Evolutionary conservation across 2,329 filamentous ascomycete species (phyloP).

Genomic region (Pseudocercospora cruenta): DNA sequence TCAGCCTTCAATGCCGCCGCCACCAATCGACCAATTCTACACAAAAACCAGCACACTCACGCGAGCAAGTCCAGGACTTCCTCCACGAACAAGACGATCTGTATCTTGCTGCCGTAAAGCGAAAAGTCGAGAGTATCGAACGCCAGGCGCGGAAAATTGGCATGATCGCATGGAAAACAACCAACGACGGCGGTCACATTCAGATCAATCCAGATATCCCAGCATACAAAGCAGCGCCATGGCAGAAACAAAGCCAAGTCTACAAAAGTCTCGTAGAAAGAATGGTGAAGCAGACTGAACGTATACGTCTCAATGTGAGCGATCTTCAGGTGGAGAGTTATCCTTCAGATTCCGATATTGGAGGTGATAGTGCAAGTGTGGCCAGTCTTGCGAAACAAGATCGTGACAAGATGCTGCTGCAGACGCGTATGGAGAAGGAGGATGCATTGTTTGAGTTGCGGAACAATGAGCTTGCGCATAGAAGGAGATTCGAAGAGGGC

Average conservation of each 20-base stretch:
- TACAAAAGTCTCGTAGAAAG: neutral
- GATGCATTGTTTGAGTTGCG: neutral
- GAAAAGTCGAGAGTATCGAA: conserved; percentile 1
- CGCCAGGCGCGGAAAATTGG: neutral
- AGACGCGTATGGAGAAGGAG: neutral
- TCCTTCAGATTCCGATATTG: neutral
- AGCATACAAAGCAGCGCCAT: conserved; percentile 9
- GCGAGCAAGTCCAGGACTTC: neutral
- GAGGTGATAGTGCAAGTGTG: neutral
- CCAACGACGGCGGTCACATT: neutral
- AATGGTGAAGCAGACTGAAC: neutral
- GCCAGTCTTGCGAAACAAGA: neutral
- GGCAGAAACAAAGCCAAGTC: conserved; percentile 1
- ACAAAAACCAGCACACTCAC: conserved; percentile 7
- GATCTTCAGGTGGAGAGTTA: conserved; percentile 12
- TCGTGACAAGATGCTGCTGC: neutral
- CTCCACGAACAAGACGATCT: conserved; percentile 17
- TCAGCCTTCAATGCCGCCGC: neutral
- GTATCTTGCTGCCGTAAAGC: conserved; percentile 13
- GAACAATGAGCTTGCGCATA: neutral
- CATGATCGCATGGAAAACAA: neutral
- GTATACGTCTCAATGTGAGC: conserved; percentile 8
- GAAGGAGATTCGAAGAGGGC: neutral
- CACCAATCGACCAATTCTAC: neutral
- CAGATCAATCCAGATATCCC: conserved; percentile 14